A percentile compares a stretch with the other conserved stretches of the same genome.
Conservation (phyloP, 441 rosid genomes). For the Pelargonium fulgidum region DNA sequence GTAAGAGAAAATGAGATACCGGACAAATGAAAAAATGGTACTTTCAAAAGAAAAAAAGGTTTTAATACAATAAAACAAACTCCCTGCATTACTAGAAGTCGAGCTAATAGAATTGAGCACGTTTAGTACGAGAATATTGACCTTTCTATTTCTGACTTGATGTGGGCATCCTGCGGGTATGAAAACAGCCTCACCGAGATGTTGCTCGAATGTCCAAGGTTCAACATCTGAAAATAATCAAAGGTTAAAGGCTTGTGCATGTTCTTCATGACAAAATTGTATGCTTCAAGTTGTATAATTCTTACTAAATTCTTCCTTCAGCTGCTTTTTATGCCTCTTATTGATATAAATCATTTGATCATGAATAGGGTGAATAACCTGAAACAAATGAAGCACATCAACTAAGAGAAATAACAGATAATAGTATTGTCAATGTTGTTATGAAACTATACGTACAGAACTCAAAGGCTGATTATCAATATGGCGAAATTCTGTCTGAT, state of each 20-base stretch:
- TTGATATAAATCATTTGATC: constrained; percentile 71
- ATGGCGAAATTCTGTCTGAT: constrained; percentile 68
- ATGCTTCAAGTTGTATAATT: not conserved
- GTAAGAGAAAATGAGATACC: constrained; percentile 5
- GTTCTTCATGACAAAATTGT: too few relatives aligned
- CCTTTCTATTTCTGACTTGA: constrained; percentile 92
- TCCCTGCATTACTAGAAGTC: not conserved
- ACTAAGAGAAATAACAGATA: not conserved
- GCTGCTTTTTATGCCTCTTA: constrained; percentile 57
- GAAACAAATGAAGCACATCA: too few relatives aligned
- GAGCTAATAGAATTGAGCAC: constrained; percentile 7
- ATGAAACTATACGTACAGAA: constrained; percentile 31
- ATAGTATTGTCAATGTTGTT: not conserved
- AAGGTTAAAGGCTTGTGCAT: too few relatives aligned
- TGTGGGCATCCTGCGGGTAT: constrained; percentile 97
- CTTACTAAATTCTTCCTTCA: constrained; percentile 73
- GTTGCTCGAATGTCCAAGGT: constrained; percentile 90
- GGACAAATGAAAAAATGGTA: too few relatives aligned
- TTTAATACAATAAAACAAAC: too few relatives aligned
- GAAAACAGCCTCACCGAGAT: constrained; percentile 78
- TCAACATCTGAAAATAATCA: constrained; percentile 45
- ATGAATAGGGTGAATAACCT: constrained; percentile 83
- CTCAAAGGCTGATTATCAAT: constrained; percentile 54
- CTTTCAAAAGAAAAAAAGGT: not conserved
- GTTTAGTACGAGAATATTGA: constrained; percentile 11